Base-by-base conservation (phyloP, 1,284 basidiomycete genomes). In the Sporisorium sorghi region DNA sequence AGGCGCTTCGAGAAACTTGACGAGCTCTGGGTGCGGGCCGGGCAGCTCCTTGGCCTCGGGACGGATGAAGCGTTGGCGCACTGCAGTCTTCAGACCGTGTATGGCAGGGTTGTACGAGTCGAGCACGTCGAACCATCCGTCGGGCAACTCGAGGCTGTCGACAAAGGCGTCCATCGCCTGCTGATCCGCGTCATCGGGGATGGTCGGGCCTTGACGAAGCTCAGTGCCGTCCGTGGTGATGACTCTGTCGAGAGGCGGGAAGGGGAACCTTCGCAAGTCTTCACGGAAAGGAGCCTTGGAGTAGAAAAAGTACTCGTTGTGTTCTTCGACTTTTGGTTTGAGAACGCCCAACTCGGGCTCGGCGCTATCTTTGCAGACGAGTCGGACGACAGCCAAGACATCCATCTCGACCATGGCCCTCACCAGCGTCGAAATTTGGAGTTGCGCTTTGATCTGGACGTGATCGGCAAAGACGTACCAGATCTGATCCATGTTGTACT, bases 201-300 rank as follows among this genome's bases (percentile, higher is more conserved):
- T 86, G 64, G 91, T 91, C 0, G 91, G 89, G 80, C 97, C 94
- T 69, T 90, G 89, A 7, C 86, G 88, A 43, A 97, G 85, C 5
- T 86, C 85, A 68, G 92, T 90, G 3, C 94, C 94, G 39, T 90
- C 90, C 79, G 90, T 92, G 49, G 90, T 91, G 71, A 91, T 86
- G 33, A 96, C 88, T 11, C 88, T 88, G 42, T 91, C 90, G 37
- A 98, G 87, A 0, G 93, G 93, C 0, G 91, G 90, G 83, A 98
- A 97, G 11, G 89, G 90, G 84, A 93, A 94, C 70, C 90, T 91
- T 66, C 93, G 89, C 56, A 95, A 87, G 79, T 99, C 96, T 80
- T 98, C 94, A 4, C 93, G 92, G 81, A 97, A 98, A 0, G 96
- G 96, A 87, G 97, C 90, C 91, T 95, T 78, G 8, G 70, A 35